Evolutionary conservation across 2,329 filamentous ascomycete genomes (phyloP).

Genomic region (Cladophialophora carrionii): DNA sequence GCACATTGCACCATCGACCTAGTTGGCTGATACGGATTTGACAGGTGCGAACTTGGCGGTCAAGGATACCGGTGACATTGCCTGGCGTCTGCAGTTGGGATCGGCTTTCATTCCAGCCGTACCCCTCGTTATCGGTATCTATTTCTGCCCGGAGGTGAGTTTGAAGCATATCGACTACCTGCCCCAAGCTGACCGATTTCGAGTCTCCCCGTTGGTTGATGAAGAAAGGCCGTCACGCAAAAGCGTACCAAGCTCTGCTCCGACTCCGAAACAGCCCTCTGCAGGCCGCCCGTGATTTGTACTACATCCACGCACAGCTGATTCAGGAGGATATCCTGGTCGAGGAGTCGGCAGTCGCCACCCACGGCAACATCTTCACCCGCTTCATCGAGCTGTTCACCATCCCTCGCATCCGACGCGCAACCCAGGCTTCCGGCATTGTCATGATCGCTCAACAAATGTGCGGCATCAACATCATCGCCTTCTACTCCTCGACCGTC

Average conservation of each 20-base stretch:
- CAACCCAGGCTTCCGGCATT: conserved; percentile 73
- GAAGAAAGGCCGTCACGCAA: conserved; percentile 48
- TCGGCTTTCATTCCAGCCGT: conserved; percentile 54
- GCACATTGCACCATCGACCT: neutral
- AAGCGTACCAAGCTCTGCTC: conserved; percentile 50
- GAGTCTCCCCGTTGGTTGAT: conserved; percentile 52
- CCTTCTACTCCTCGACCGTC: conserved; percentile 71
- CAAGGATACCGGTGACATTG: conserved; percentile 44
- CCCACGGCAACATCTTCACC: conserved; percentile 60
- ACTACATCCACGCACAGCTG: conserved; percentile 50
- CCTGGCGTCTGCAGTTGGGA: conserved; percentile 54
- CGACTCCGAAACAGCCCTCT: conserved; percentile 50
- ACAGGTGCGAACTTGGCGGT: conserved; percentile 50
- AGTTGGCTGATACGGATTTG: neutral
- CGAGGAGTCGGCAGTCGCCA: conserved; percentile 40
- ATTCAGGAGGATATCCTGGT: conserved; percentile 41
- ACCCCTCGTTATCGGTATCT: conserved; percentile 52
- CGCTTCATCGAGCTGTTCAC: conserved; percentile 61
- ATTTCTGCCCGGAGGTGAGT: conserved; percentile 46
- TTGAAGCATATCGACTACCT: too few species aligned
- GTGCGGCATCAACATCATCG: conserved; percentile 73
- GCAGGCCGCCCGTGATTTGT: conserved; percentile 52
- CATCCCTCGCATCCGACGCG: conserved; percentile 56
- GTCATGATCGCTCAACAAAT: conserved; percentile 81
- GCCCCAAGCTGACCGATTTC: neutral